Conservation (phyloP, 2,329 filamentous ascomycete genomes). For the Colletotrichum liaoningense region DNA sequence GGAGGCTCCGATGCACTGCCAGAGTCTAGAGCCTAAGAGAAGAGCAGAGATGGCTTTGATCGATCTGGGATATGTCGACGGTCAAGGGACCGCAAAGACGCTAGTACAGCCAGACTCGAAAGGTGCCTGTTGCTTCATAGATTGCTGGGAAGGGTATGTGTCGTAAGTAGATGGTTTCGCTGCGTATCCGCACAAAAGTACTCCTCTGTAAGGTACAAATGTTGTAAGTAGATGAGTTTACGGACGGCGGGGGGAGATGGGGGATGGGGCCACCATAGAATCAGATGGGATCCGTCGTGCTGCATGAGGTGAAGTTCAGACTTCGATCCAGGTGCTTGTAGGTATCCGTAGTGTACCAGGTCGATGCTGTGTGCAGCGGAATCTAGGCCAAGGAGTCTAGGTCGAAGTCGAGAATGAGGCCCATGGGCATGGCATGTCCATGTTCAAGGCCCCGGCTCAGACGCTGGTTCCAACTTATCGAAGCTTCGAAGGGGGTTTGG, state of each 20-base stretch:
- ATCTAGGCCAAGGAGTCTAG: not conserved
- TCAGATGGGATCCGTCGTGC: not conserved
- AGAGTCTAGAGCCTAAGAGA: not conserved
- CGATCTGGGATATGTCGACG: slow-evolving; percentile 10
- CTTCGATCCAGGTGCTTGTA: not conserved
- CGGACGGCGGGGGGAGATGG: not conserved
- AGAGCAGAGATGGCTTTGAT: not conserved
- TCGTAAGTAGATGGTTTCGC: slow-evolving; percentile 13
- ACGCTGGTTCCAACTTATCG: not conserved
- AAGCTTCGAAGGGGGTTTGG: not conserved
- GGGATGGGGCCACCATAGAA: not conserved
- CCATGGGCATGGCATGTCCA: not conserved
- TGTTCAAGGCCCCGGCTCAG: not conserved
- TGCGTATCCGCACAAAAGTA: slow-evolving; percentile 12
- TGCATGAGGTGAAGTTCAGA: slow-evolving; percentile 2
- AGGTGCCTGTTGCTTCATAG: not conserved
- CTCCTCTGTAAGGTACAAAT: not conserved
- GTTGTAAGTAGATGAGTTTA: slow-evolving; percentile 7
- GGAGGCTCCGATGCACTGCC: not conserved
- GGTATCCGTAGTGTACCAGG: not conserved
- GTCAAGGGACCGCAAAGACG: not conserved
- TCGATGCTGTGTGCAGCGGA: no score
- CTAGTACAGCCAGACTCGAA: not conserved
- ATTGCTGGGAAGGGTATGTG: slow-evolving; percentile 17
- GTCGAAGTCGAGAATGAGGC: not conserved